Conservation (phyloP, 345 rosid species). For the Dipteronia sinensis region DNA sequence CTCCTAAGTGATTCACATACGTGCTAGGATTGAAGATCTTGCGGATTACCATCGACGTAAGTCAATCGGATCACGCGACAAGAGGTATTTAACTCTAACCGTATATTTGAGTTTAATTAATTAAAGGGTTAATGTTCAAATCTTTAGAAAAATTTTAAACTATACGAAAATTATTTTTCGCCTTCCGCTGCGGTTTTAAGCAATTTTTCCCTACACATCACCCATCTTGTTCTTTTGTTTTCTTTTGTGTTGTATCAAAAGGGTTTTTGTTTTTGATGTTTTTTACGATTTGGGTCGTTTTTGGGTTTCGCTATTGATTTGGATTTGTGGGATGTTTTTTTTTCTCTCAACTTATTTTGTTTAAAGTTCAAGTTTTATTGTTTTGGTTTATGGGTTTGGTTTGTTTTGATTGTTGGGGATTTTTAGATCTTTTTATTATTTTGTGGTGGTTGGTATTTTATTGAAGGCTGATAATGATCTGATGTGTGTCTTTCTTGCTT, state of each 20-base stretch:
- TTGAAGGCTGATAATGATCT: neutral
- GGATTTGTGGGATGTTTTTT: neutral
- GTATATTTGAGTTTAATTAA: too few relatives aligned
- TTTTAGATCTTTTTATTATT: neutral
- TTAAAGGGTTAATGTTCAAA: too few relatives aligned
- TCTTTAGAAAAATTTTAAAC: too few relatives aligned
- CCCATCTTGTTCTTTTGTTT: neutral
- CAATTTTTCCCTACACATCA: too few relatives aligned
- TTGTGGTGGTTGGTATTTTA: neutral
- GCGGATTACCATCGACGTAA: too few relatives aligned
- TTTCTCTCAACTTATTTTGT: neutral
- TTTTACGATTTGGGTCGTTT: slow-evolving; percentile 25
- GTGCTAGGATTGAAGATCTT: too few relatives aligned
- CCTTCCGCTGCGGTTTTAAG: too few relatives aligned
- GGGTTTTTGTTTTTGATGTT: neutral
- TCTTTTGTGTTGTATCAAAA: too few relatives aligned
- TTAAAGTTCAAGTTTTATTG: neutral
- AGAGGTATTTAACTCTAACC: too few relatives aligned
- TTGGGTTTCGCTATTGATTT: slow-evolving; percentile 7
- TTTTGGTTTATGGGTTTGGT: slow-evolving; percentile 4
- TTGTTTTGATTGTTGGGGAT: slow-evolving; percentile 10
- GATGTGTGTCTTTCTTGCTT: neutral
- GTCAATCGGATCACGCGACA: too few relatives aligned
- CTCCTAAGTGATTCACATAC: too few relatives aligned
- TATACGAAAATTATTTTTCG: too few relatives aligned